These are phyloP conservation scores for Acorus gramineus DNA, from an alignment of 106 monocot species.

Conservation along the genomic window DNA sequence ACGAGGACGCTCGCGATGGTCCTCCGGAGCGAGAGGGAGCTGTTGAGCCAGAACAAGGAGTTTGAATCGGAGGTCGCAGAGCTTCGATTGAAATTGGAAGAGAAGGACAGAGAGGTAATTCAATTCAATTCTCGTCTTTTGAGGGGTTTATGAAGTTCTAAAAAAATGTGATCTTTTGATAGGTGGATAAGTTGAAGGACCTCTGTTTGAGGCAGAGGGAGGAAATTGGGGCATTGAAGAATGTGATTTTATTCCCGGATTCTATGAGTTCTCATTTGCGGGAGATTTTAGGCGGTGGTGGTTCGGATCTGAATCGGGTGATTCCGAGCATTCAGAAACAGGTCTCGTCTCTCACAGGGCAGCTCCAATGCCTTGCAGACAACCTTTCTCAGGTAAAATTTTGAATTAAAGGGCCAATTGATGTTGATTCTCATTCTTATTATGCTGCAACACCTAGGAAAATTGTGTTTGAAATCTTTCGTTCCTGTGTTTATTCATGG, in stretches of 20 bases:
- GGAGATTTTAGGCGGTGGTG: conserved; percentile 45
- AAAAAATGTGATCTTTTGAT: neutral
- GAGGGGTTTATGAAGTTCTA: too few species aligned
- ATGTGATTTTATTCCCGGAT: conserved; percentile 84
- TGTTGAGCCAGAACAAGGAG: conserved; percentile 59
- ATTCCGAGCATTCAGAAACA: conserved; percentile 72
- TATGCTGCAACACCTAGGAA: too few species aligned
- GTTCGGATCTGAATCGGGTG: conserved; percentile 63
- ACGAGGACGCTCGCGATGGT: conserved; percentile 93
- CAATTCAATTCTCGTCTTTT: too few species aligned
- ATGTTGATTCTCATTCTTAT: conserved; percentile 25
- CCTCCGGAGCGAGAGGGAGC: conserved; percentile 94
- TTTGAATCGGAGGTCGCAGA: conserved; percentile 53
- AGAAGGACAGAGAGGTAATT: conserved; percentile 47
- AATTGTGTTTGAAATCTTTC: too few species aligned
- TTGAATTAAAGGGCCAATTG: conserved; percentile 28
- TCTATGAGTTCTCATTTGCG: conserved; percentile 51
- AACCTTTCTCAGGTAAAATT: conserved; percentile 79
- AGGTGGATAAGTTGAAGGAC: conserved; percentile 86
- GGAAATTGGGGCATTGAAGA: conserved; percentile 83
- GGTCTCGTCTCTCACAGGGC: conserved; percentile 72
- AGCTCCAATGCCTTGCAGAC: conserved; percentile 57
- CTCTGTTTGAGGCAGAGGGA: conserved; percentile 81
- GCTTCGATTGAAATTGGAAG: conserved; percentile 44
- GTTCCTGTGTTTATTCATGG: too few species aligned